Base-by-base conservation (phyloP, 441 rosid species). In the Pelargonium cotyledonis region DNA sequence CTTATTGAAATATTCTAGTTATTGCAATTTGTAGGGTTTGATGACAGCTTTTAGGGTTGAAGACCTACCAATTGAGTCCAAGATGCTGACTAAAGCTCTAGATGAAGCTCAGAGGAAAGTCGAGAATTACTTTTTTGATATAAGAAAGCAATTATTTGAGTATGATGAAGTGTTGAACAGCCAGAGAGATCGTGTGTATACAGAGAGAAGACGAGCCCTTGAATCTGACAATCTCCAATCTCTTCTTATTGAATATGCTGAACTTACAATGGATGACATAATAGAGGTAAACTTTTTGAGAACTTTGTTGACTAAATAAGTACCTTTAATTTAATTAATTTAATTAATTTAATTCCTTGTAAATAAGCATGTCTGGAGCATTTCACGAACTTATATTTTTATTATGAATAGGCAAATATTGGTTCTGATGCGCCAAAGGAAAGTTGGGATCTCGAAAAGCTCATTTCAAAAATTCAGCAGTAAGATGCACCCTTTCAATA, bases 51-150 rank as follows among this genome's bases (percentile, higher is more conserved):
- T 94, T 68, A 85, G 97, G 73, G 94, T 94, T 72, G 99, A 91
- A 84, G 97, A 94, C 85, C 86, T 94, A 3, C 97, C 99, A 0
- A 89, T 94, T 31, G 97, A 94, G 75, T 94, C 96, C 81, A 84
- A 87, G 76, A 89, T 94, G 97, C 83, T 91, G 75, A 91, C 99
- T n/a, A 89, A 85, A 82, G 95, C 99, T 55, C 87, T 91, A 11
- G 96, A 94, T 82, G 97, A 94, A 85, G 97, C 99, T 78, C 96
- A 91, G 81, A 82, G 99, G 79, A 91, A 94, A 86, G 97, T 94
- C 47, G 99, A 94, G 77, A 94, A 87, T 72, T 94, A 94, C 79
- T 94, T 94, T 72, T 94, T 94, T 61, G 97, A 94, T 77, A 94
- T 91, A 65, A 79, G 97, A 66, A 94, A 94, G 84, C 97, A 94